Evolutionary conservation across 257 asterid species (phyloP), one percentile per base, ranked within the genome.

Genomic region (Galeopsis tetrahit): DNA sequence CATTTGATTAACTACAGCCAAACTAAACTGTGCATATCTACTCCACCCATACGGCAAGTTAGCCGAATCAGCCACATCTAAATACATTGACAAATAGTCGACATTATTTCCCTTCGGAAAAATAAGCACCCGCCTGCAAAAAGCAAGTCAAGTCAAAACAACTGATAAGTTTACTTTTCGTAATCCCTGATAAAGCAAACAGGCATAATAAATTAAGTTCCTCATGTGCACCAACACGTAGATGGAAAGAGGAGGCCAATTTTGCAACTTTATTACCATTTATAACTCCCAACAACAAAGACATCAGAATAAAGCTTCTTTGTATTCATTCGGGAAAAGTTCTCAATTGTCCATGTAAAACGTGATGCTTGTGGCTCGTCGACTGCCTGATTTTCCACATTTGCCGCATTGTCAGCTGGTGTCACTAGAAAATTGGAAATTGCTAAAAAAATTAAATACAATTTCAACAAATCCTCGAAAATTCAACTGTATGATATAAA

Each of bases 331-430:
- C 92, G 86, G 65, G 96, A 75, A 75, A 93, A 93, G 77, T 91
- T 85, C 65, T 91, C 96, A 55, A 93, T 91, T 13, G 81, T 77
- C 97, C 98, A 93, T 0, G 90, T 91, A 82, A 86, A 89, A 48
- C 92, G 89, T 9, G 97, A 84, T 28, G 86, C 86, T 75, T 87
- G 97, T 13, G 96, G 96, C 86, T 89, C 97, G 0, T 93, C 96
- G 21, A 40, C 84, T n/a, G 88, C 85, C 88, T 90, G 95, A 72
- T 85, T 93, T 75, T 90, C 97, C 69, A 82, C 88, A 61, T 88
- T 81, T 68, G 75, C 88, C 46, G 88, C 82, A 82, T 76, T 90
- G 69, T 86, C 96, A 0, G 82, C 83, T 70, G 83, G 74, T 14
- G 80, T 77, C 76, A 78, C 93, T 85, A 68, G 36, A 68, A 77